Percentiles rank a stretch among this genome's conserved stretches.
Conservation (phyloP, 2,329 filamentous ascomycete species). For the Colletotrichum salicis region DNA sequence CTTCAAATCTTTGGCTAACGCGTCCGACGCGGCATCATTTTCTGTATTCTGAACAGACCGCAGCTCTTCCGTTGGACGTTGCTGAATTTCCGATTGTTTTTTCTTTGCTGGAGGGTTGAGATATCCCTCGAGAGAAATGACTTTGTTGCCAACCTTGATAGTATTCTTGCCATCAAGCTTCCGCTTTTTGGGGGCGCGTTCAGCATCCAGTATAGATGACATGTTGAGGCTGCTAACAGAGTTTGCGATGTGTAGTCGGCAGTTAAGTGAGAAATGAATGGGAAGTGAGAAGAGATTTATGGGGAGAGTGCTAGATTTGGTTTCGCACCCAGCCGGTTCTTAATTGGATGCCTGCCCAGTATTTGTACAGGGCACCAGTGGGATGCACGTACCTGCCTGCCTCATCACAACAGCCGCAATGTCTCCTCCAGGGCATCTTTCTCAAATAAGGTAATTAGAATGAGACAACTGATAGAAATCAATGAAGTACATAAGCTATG, state of each 20-base stretch:
- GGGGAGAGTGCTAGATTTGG: constrained; percentile 9
- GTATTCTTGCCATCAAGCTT: constrained; percentile 49
- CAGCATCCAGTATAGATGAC: constrained; percentile 37
- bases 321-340: not conserved
- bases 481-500: not conserved
- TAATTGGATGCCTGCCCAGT: not conserved
- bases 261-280: not conserved
- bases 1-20: constrained; percentile 4
- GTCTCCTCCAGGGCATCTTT: not conserved
- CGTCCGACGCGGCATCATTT: not conserved
- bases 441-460: not conserved
- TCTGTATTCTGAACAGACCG: not conserved
- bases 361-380: constrained; percentile 7
- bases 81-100: constrained; percentile 26
- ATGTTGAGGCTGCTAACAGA: not conserved
- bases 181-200: constrained; percentile 50
- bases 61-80: constrained; percentile 10
- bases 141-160: constrained; percentile 59
- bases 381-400: not conserved
- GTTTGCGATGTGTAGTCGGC: not conserved
- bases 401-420: not conserved
- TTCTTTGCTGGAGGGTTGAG: constrained; percentile 49
- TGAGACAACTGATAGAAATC: not conserved
- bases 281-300: constrained; percentile 25
- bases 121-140: constrained; percentile 62